Base-by-base conservation (phyloP, 306 rosid genomes). In the Pterocarpus santalinus region DNA sequence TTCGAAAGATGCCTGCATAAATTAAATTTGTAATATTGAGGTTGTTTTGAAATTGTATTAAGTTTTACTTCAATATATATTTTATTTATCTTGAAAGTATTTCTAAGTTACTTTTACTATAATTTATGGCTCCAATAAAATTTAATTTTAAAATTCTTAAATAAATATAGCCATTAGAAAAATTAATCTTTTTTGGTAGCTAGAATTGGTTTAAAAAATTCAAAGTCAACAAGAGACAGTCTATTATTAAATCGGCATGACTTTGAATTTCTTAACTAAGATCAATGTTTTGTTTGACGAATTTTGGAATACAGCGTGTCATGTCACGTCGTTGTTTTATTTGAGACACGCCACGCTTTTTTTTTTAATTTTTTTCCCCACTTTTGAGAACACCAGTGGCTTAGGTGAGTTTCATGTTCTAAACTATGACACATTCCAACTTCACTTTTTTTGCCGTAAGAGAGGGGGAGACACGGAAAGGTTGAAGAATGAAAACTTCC, bases 241-340 rank as follows among this genome's bases (percentile, higher is more conserved):
- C 39, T 41, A 51, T 15, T 35, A 52, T 34, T 4, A 51, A 51
- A 6, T 0, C 8, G 28, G 74, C 8, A 12, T 44, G 30, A 69
- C 28, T 17, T 69, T 28, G 41, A 68, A 68, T 9, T 43, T 44
- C 17, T 4, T 5, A 32, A 10, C 28, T 28, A 16, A 28, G 39
- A 22, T 17, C 58, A 69, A 69, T 28, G 7, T 49, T 47, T 49
- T 47, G 61, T 28, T 30, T 44, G 74, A 46, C 13, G 74, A 69
- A 69, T 3, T 12, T 69, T 46, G 8, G 43, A 69, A 49, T 16
- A 5, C 7, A 32, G 60, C 28, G 1, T 32, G 12, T 4, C 60
- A 69, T 49, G 53, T 66, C 72, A 66, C 33, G 34, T n/a, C 52
- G 38, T 7, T 63, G 69, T 15, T 38, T 65, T 36, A 10, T n/a